phyloP scores from a whole-genome alignment of 805 yeast genomes.

The Candida ortonii region DNA sequence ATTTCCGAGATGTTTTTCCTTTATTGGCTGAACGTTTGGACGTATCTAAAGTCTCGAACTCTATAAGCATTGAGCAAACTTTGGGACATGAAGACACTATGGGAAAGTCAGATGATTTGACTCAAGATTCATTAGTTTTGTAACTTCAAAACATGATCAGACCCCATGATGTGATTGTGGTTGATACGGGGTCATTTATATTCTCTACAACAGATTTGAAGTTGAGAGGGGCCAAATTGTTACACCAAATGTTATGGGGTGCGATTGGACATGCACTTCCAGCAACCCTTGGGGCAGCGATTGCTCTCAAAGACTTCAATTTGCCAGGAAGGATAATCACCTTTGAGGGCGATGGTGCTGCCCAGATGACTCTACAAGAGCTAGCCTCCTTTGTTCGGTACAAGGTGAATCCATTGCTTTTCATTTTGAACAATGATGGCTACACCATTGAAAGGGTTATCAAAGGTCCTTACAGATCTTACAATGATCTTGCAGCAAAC shows the following conservation, averaged over 20 bases:
- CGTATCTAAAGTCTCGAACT: slow-evolving; percentile 10
- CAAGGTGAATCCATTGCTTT: slow-evolving; percentile 39
- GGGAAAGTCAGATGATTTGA: background rate
- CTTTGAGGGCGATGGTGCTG: slow-evolving; percentile 55
- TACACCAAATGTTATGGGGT: slow-evolving; percentile 43
- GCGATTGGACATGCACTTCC: slow-evolving; percentile 54
- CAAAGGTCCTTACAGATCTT: slow-evolving; percentile 46
- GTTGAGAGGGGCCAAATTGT: slow-evolving; percentile 34
- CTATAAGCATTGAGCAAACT: slow-evolving; percentile 3
- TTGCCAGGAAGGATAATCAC: slow-evolving; percentile 38
- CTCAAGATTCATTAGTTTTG: slow-evolving; percentile 33
- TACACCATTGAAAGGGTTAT: slow-evolving; percentile 52
- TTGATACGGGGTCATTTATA: slow-evolving; percentile 48
- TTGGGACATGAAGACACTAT: background rate
- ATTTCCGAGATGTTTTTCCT: slow-evolving; percentile 35
- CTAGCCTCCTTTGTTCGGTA: slow-evolving; percentile 42
- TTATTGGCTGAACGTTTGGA: slow-evolving; percentile 39
- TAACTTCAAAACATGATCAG: slow-evolving; percentile 35
- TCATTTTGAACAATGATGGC: slow-evolving; percentile 49
- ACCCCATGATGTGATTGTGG: slow-evolving; percentile 40
- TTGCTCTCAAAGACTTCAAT: slow-evolving; percentile 42
- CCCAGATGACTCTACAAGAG: slow-evolving; percentile 54
- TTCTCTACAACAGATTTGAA: slow-evolving; percentile 41
- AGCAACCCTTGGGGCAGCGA: slow-evolving; percentile 45
- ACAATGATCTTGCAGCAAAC: slow-evolving; percentile 46